Evolutionary conservation across 805 yeast genomes (phyloP), one percentile per base, ranked within the genome.

Genomic region (Saccharomyces kudriavzevii): DNA sequence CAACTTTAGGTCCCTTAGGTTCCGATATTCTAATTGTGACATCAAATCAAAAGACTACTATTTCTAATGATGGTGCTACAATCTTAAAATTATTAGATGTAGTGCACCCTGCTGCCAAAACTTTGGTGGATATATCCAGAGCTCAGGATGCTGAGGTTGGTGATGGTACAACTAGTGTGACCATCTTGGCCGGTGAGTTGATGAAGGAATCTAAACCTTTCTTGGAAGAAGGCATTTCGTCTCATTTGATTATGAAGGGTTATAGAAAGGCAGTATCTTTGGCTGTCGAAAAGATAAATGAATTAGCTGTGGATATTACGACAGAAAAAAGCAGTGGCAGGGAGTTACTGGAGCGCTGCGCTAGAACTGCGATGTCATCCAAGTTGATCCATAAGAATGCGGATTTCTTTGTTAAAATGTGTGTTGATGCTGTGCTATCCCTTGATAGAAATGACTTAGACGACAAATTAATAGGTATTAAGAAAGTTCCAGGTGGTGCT

Each of bases 101-200:
- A 53, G 97, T 94, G 26, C 99, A 94, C 66, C 99, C 99, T 9
- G 99, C 99, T 10, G 99, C 99, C 11, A 90, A 89, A 70, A 91
- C 92, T 56, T 75, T 92, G 60, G 99, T 92, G 52, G 96, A 92
- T 68, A 87, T 92, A 54, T 87, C 97, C 17, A 85, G 95, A 69
- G 90, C 96, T 2, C 99, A 92, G 74, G 99, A 92, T 69, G 96
- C 95, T 56, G 98, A 92, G 71, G 96, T 94, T 59, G 99, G 99
- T 56, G 99, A 92, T 73, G 99, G 99, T 60, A 92, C 99, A 47
- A 92, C 99, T 1, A 86, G 96, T 28, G 99, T 92, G 22, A 88
- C 97, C 0, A 85, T 92, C 30, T 71, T 94, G 54, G 97, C 98
- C 2, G 97, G 97, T 53, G 99, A 94, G 74, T 77, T 94, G 56